These are phyloP conservation scores for Pythium angustatum DNA, from an alignment of 352 stramenopile species.

Conservation along the genomic window DNA sequence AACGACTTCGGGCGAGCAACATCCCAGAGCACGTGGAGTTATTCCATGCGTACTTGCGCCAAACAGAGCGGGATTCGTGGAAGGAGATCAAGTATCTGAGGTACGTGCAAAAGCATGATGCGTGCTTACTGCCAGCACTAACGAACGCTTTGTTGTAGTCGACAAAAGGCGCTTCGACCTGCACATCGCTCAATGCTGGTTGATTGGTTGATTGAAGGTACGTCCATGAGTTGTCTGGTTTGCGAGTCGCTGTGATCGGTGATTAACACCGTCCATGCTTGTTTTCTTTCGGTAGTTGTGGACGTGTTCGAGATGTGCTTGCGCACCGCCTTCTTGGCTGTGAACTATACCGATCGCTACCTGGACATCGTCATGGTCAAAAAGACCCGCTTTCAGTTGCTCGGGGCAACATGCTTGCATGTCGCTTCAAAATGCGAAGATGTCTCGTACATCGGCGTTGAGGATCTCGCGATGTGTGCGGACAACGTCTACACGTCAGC, in stretches of 20 bases:
- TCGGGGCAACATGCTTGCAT: slow-evolving; percentile 90
- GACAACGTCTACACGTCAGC: slow-evolving; percentile 90
- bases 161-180: slow-evolving; percentile 79
- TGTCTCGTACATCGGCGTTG: slow-evolving; percentile 91
- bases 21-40: slow-evolving; percentile 76
- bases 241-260: no score
- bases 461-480: slow-evolving; percentile 90
- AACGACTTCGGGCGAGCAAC: slow-evolving; percentile 38
- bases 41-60: slow-evolving; percentile 79
- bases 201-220: slow-evolving; percentile 92
- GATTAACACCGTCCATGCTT: neutral
- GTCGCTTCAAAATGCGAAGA: slow-evolving; percentile 92
- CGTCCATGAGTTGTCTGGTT: neutral
- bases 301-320: slow-evolving; percentile 93
- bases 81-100: slow-evolving; percentile 88
- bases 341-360: slow-evolving; percentile 91
- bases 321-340: slow-evolving; percentile 86
- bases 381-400: slow-evolving; percentile 87
- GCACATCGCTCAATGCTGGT: slow-evolving; percentile 90
- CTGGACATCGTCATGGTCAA: slow-evolving; percentile 89
- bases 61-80: slow-evolving; percentile 80
- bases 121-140: neutral
- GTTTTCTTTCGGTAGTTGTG: slow-evolving; percentile 60
- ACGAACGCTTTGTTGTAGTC: slow-evolving; percentile 33
- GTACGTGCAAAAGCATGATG: slow-evolving; percentile 25